Evolutionary conservation across 2,329 filamentous ascomycete genomes (phyloP), one percentile per base, ranked within the genome.

Genomic region (Aureobasidium subglaciale): DNA sequence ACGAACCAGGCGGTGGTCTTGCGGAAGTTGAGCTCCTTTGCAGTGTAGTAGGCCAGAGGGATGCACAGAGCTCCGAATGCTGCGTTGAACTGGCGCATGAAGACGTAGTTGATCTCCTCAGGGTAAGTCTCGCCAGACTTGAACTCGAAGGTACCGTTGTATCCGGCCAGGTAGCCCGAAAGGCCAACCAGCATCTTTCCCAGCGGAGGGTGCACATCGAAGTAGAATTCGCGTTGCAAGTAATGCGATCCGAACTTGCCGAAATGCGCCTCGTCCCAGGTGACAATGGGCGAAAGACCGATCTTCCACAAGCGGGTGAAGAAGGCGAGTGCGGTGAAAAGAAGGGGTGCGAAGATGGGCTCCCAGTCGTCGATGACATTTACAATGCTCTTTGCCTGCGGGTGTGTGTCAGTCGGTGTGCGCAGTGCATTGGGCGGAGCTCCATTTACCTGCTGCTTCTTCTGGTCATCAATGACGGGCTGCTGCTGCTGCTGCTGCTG

Each of bases 211-310:
- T 95, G 89, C 57, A 95, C 87, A 79, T 95, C 89, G 76, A 99
- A 99, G 81, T 99, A 99, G 79, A 97, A 96, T 74, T 99, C 93
- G 72, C 92, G 89, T 73, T 99, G 96, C 69, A 99, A 85, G 73
- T 99, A 99, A 75, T 99, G 92, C 65, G 92, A 97, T 61, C 93
- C 93, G 73, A 99, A 99, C 77, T 99, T 99, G 70, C 89, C 89
- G 72, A 95, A 95, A 82, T 88, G 85, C 63, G 85, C 85, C 75
- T 88, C 85, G 69, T 88, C 85, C 85, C 85, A 88, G 45, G 85
- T 88, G 58, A 88, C 85, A 64, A 88, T 88, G 59, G 82, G 78
- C 42, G 85, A 88, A 49, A 83, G 71, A 56, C 83, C 83, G 66
- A 86, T 85, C 69, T 81, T 83, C 72, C 81, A 86, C 74, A 85